phyloP scores from a whole-genome alignment of 352 stramenopile genomes.

The Pythium guiyangense region DNA sequence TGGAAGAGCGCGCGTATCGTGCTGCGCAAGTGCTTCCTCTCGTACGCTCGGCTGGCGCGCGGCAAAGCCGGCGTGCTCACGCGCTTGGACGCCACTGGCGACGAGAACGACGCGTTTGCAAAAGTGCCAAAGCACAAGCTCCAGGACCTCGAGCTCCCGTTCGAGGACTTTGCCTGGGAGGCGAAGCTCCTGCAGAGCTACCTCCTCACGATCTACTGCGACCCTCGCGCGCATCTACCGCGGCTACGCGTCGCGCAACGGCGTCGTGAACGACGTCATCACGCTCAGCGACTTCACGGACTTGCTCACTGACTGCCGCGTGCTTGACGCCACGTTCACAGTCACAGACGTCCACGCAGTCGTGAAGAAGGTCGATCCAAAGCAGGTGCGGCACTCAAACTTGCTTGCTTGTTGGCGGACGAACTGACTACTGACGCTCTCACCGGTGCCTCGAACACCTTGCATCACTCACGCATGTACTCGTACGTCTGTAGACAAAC shows the following conservation, averaged over 20 bases:
- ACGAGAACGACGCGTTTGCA: constrained; percentile 62
- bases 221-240: constrained; percentile 74
- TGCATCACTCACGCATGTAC: not conserved
- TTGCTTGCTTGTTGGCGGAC: too few species aligned
- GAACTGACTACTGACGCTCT: too few species aligned
- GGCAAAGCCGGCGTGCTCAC: constrained; percentile 60
- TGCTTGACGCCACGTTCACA: constrained; percentile 45
- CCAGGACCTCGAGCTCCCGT: constrained; percentile 45
- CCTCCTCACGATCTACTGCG: constrained; percentile 59
- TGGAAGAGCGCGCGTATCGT: constrained; percentile 68
- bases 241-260: constrained; percentile 45
- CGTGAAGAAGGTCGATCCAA: constrained; percentile 42
- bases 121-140: constrained; percentile 46
- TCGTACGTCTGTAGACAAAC: constrained; percentile 16
- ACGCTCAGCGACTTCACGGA: constrained; percentile 50
- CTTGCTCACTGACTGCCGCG: constrained; percentile 61
- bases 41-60: constrained; percentile 52
- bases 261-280: constrained; percentile 36
- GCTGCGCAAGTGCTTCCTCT: constrained; percentile 76
- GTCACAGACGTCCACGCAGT: constrained; percentile 38
- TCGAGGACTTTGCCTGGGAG: constrained; percentile 69
- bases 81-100: constrained; percentile 34
- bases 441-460: too few species aligned
- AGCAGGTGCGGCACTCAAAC: too few species aligned
- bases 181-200: constrained; percentile 70